Base-by-base conservation (phyloP, 2,329 filamentous ascomycete genomes). In the Aaosphaeria arxii region DNA sequence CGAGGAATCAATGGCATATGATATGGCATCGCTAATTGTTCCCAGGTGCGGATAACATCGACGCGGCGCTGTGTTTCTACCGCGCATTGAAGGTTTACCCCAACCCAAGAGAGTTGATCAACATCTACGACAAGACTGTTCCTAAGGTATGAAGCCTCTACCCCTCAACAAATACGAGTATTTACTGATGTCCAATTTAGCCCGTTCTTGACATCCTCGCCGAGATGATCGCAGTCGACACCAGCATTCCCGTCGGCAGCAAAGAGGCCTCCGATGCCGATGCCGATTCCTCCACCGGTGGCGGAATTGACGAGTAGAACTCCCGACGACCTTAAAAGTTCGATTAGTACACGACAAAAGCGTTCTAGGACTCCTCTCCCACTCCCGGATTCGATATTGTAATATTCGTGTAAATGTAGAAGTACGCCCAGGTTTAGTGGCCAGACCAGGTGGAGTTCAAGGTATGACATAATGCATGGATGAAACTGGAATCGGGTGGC, bases 41-140 rank as follows among this genome's bases (percentile, higher is more conserved):
- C 33, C 31, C 59, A 88, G 85, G 85, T 59, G 75, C 83, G 58
- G 83, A 86, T 66, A 77, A 81, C 38, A 73, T 96, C 50, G 91
- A 96, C 57, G 89, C 94, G 44, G 92, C 94, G 42, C 78, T 97
- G 52, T 90, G 89, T 72, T 99, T 99, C 77, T 99, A 97, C 83
- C 95, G 91, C 81, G 94, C 91, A 40, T 83, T 99, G 59, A 99
- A 99, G 82, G 94, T 97, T 61, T 99, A 99, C 76, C 94, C 94
- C 45, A 88, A 89, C 64, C 94, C 92, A 9, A 83, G 86, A 62
- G 94, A 97, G 67, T 79, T 99, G 63, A 96, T 99, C 71, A 83
- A 83, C 64, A 96, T 99, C 73, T 99, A 99, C 75, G 94, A 99
- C 74, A 96, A 95, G 83, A 97, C 94, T 31, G 91, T 97, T 41